Evolutionary conservation across 805 yeast species (phyloP).

Genomic region (Spathaspora boniae): DNA sequence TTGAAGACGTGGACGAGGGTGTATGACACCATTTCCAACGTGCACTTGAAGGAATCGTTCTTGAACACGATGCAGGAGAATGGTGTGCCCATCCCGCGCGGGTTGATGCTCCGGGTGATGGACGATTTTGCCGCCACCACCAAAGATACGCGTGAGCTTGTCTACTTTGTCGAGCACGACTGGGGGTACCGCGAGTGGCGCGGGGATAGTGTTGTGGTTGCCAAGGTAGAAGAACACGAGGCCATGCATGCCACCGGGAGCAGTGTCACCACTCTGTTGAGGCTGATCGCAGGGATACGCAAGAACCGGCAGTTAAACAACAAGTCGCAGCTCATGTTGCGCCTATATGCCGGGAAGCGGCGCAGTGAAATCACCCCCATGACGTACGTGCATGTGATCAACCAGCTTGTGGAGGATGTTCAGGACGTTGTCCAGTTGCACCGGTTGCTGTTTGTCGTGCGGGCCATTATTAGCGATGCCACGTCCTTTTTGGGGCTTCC

Average conservation of each 20-base stretch:
- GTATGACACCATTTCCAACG: slow-evolving; percentile 35
- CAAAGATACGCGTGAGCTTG: slow-evolving; percentile 21
- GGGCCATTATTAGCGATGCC: slow-evolving; percentile 16
- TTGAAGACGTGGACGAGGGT: slow-evolving; percentile 35
- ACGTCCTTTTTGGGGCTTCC: slow-evolving; percentile 13
- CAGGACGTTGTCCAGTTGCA: slow-evolving; percentile 1
- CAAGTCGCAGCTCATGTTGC: slow-evolving; percentile 7
- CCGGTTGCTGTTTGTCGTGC: slow-evolving; percentile 8
- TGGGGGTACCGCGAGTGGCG: slow-evolving; percentile 28
- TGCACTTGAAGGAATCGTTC: slow-evolving; percentile 35
- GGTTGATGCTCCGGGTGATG: slow-evolving; percentile 26
- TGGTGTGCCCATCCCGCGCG: slow-evolving; percentile 31
- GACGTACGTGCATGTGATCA: slow-evolving; percentile 4
- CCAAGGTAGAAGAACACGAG: slow-evolving; percentile 23
- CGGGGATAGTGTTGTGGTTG: slow-evolving; percentile 23
- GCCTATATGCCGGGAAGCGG: neutral
- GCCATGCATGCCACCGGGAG: slow-evolving; percentile 4
- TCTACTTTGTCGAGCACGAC: slow-evolving; percentile 32
- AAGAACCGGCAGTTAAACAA: slow-evolving; percentile 1
- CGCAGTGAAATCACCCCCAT: slow-evolving; percentile 1
- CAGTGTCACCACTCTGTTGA: neutral
- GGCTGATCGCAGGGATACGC: slow-evolving; percentile 3
- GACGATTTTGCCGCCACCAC: slow-evolving; percentile 35
- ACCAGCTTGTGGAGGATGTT: slow-evolving; percentile 2
- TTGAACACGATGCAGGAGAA: slow-evolving; percentile 28